Evolutionary conservation across 2,329 filamentous ascomycete species (phyloP).

Genomic region (Stagonosporopsis tanaceti): DNA sequence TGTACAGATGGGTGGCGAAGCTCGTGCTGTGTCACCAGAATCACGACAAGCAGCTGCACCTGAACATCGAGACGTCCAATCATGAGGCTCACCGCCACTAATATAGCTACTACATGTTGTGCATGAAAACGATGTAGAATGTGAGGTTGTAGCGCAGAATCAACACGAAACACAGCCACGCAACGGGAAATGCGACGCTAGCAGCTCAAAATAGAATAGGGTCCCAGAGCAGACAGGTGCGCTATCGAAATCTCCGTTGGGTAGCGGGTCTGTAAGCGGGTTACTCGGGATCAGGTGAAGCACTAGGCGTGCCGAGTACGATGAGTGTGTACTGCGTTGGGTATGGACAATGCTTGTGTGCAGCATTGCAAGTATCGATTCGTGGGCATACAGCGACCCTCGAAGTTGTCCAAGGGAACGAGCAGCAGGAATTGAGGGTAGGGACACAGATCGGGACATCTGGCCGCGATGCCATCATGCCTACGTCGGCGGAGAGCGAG

Average conservation of each 20-base stretch:
- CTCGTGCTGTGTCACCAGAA: slow-evolving; percentile 4
- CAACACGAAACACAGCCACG: slow-evolving; percentile 15
- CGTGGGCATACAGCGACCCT: slow-evolving; percentile 6
- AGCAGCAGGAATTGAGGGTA: slow-evolving; percentile 6
- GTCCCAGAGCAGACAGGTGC: slow-evolving; percentile 5
- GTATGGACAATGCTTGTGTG: slow-evolving; percentile 11
- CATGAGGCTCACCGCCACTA: slow-evolving; percentile 7
- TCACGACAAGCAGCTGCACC: slow-evolving; percentile 7
- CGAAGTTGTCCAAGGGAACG: background rate
- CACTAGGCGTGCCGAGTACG: slow-evolving; percentile 17
- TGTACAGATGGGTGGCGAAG: slow-evolving; percentile 5
- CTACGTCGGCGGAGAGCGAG: slow-evolving; percentile 12
- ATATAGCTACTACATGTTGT: slow-evolving; percentile 11
- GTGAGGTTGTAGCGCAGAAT: slow-evolving; percentile 4
- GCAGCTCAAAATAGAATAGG: slow-evolving; percentile 14
- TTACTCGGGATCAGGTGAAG: slow-evolving; percentile 13
- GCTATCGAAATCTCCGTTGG: slow-evolving; percentile 19
- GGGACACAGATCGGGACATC: slow-evolving; percentile 2
- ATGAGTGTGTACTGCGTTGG: slow-evolving; percentile 17
- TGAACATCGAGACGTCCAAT: background rate
- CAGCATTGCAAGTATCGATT: slow-evolving; percentile 12
- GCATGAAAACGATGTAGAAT: slow-evolving; percentile 4
- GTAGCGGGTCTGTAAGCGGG: slow-evolving; percentile 7
- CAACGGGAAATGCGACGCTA: slow-evolving; percentile 8
- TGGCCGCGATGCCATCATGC: slow-evolving; percentile 18